A percentile compares a stretch with the other conserved stretches of the same genome.
Conservation (phyloP, 1,284 basidiomycete genomes). For the Mycena citricolor region DNA sequence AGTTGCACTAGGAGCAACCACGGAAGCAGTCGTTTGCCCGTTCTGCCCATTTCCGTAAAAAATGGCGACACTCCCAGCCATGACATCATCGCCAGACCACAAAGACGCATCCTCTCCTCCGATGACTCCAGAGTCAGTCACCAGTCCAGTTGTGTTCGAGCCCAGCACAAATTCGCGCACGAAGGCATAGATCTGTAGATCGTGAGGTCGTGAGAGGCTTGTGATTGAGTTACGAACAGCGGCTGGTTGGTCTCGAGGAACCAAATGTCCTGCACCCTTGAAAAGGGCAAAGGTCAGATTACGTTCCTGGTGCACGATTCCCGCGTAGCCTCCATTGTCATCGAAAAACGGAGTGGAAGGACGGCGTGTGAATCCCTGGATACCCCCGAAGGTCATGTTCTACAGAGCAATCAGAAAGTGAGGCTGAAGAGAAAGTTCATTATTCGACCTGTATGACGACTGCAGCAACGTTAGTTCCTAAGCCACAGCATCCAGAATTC, state of each 20-base stretch:
- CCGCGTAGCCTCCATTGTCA: constrained; percentile 58
- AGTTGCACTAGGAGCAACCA: constrained; percentile 18
- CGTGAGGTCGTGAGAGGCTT: no score
- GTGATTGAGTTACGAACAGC: no score
- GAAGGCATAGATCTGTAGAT: constrained; percentile 52
- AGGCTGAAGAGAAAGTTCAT: constrained; percentile 15
- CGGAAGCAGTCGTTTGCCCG: constrained; percentile 16
- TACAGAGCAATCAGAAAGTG: constrained; percentile 54
- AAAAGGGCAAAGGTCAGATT: constrained; percentile 67
- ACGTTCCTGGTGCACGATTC: constrained; percentile 71
- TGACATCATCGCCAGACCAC: constrained; percentile 18
- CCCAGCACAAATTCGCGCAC: constrained; percentile 60
- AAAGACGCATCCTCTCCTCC: constrained; percentile 53
- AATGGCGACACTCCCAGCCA: constrained; percentile 12
- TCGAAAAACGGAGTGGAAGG: constrained; percentile 67
- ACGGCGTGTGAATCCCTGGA: constrained; percentile 65
- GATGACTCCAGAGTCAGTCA: constrained; percentile 40
- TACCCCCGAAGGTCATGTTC: constrained; percentile 78
- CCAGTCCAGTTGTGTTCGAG: constrained; percentile 49
- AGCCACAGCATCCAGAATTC: background rate
- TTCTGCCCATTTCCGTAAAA: constrained; percentile 14
- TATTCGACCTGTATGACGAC: constrained; percentile 1
- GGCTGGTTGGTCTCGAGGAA: constrained; percentile 39
- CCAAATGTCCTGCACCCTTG: constrained; percentile 56
- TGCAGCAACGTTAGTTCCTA: background rate